Percentiles rank a stretch among this genome's conserved stretches.
phyloP scores from a whole-genome alignment of 1,284 basidiomycete species.

The Schizophyllum amplum region DNA sequence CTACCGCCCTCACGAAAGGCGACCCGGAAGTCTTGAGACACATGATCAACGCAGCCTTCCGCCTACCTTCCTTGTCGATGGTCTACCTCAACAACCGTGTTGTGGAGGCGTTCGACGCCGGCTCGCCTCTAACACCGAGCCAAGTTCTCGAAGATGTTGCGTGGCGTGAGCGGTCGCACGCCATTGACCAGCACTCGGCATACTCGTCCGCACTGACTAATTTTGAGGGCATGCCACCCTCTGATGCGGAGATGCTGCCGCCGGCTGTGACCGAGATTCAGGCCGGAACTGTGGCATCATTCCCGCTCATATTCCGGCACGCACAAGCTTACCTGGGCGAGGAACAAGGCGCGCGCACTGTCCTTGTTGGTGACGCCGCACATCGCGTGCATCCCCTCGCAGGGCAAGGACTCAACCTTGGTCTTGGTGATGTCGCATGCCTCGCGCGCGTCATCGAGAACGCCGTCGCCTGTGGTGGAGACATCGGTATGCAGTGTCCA shows the following conservation, averaged over 20 bases:
- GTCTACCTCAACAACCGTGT: slow-evolving; percentile 60
- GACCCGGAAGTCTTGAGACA: slow-evolving; percentile 58
- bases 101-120: slow-evolving; percentile 41
- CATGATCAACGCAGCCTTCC: slow-evolving; percentile 91
- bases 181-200: slow-evolving; percentile 51
- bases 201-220: slow-evolving; percentile 40
- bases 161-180: slow-evolving; percentile 64
- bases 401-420: slow-evolving; percentile 93
- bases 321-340: slow-evolving; percentile 83
- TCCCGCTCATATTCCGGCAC: slow-evolving; percentile 86
- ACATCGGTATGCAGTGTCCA: slow-evolving; percentile 57
- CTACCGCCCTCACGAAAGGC: slow-evolving; percentile 63
- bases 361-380: slow-evolving; percentile 92
- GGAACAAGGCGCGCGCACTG: slow-evolving; percentile 61
- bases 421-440: slow-evolving; percentile 77
- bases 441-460: slow-evolving; percentile 57
- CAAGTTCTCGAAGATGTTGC: slow-evolving; percentile 51
- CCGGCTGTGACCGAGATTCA: slow-evolving; percentile 73
- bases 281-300: slow-evolving; percentile 75
- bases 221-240: slow-evolving; percentile 41
- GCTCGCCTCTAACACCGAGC: slow-evolving; percentile 33
- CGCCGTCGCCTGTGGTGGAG: slow-evolving; percentile 57
- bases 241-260: slow-evolving; percentile 60
- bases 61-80: slow-evolving; percentile 74
- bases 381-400: slow-evolving; percentile 97